These are phyloP conservation scores for Trametes villosa DNA, from an alignment of 768 basidiomycete genomes.

Conservation along the genomic window DNA sequence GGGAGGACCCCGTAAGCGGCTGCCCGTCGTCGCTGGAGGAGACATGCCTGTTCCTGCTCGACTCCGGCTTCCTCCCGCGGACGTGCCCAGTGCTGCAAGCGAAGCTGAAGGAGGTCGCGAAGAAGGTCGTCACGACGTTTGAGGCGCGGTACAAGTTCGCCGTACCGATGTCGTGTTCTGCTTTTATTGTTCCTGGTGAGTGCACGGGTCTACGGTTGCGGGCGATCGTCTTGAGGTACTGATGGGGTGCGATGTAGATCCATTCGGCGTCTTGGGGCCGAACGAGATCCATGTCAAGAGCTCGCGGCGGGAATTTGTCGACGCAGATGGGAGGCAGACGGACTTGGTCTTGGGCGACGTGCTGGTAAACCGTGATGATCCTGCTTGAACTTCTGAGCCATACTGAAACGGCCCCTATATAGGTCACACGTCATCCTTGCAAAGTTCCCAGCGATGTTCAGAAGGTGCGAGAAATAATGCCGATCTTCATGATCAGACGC, in stretches of 20 bases:
- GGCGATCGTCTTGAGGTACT: not conserved
- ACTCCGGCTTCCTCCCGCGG: slow-evolving; percentile 60
- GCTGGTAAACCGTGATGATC: slow-evolving; percentile 40
- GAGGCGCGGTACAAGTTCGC: slow-evolving; percentile 51
- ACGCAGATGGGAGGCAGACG: slow-evolving; percentile 46
- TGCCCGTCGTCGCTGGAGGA: slow-evolving; percentile 66
- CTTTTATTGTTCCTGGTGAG: slow-evolving; percentile 63
- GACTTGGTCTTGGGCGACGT: slow-evolving; percentile 62
- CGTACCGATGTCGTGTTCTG: slow-evolving; percentile 62
- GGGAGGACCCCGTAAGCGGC: slow-evolving; percentile 66
- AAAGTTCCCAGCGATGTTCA: slow-evolving; percentile 70
- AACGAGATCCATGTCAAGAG: slow-evolving; percentile 64
- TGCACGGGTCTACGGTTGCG: not conserved
- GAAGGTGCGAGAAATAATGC: slow-evolving; percentile 46
- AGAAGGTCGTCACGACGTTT: slow-evolving; percentile 46
- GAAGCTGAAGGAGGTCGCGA: slow-evolving; percentile 56
- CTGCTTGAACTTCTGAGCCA: not conserved
- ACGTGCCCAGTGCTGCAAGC: slow-evolving; percentile 52
- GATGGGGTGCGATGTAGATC: slow-evolving; percentile 45
- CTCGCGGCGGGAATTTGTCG: slow-evolving; percentile 47
- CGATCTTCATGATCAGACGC: not conserved
- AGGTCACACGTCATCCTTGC: slow-evolving; percentile 72
- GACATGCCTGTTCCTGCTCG: slow-evolving; percentile 58
- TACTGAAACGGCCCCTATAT: not conserved
- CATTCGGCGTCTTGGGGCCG: slow-evolving; percentile 50